A percentile compares a stretch with the other conserved stretches of the same genome.
Evolutionary conservation across 2,329 filamentous ascomycete species (phyloP).

Genomic region (Exophiala sideris): DNA sequence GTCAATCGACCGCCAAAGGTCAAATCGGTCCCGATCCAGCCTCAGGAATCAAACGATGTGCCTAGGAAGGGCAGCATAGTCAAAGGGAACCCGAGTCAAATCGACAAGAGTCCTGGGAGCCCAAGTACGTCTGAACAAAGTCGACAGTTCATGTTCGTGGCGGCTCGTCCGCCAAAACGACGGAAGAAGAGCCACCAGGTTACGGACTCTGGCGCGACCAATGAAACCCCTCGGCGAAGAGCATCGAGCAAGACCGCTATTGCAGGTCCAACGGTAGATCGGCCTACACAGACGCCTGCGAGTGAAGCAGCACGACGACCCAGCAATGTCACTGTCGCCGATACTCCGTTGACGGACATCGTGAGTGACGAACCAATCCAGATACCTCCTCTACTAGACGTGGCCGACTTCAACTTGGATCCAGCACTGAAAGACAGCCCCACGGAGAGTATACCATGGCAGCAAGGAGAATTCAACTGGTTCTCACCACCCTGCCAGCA

Average conservation of each 20-base stretch:
- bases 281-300: not conserved
- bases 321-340: not conserved
- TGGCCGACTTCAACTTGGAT: not conserved
- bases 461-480: not conserved
- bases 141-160: conserved; percentile 9
- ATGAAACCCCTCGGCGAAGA: not conserved
- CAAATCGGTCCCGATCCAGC: not conserved
- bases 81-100: too few species aligned
- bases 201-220: not conserved
- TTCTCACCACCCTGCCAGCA: not conserved
- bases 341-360: too few species aligned
- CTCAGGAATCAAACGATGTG: too few species aligned
- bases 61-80: too few species aligned
- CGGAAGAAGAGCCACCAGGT: not conserved
- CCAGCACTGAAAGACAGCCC: not conserved
- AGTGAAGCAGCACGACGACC: not conserved
- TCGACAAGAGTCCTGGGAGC: not conserved
- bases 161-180: conserved; percentile 7
- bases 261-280: too few species aligned
- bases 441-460: not conserved
- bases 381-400: not conserved
- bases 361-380: too few species aligned
- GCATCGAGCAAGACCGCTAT: not conserved
- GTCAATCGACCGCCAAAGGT: conserved; percentile 11
- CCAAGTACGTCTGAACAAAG: not conserved